Evolutionary conservation across 164 flowering plant genomes (phyloP), one percentile per base, ranked within the genome.

Genomic region (Protea cynaroides): DNA sequence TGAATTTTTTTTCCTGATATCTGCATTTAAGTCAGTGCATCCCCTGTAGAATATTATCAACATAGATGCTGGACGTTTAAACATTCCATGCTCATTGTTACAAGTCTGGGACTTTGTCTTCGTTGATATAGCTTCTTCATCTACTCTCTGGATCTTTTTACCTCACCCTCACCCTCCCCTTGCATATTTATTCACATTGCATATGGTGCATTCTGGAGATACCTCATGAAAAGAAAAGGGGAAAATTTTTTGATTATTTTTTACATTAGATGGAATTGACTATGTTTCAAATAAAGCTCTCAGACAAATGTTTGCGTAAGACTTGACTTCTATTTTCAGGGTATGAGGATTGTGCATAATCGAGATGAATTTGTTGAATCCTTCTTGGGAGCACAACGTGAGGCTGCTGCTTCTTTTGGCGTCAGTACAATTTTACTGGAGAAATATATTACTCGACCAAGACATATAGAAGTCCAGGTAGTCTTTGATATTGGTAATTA

Each of bases 401-500:
- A 94, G 74, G 99, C 99, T 75, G 88, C 96, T 73, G 93, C 99
- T 67, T 94, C 99, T 44, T 94, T 94, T 86, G 96, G 96, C 52
- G 73, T 89, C 54, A 80, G 78, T 66, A 88, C 96, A 21, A 85
- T 94, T 58, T 75, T 94, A 69, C 80, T 91, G 49, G 99, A 94
- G 88, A 94, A 94, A 74, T 94, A 91, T 75, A 91, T 94, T 44
- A 89, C 90, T 56, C 78, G 74, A 74, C 97, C 99, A 67, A 83
- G 97, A 75, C 99, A 94, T 70, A 88, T 94, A 61, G 99, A 94
- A 86, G 99, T 94, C 19, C 99, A 94, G 93, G 99, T 94, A 77
- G 17, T 29, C 34, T 29, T 29, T 40, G 46, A 29, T 12, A 19
- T 13, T 47, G 50, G 7, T 58, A 46, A 65, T 8, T 22, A 21